A percentile compares a stretch with the other conserved stretches of the same genome.
Evolutionary conservation across 2,329 filamentous ascomycete genomes (phyloP).

Genomic region (Sclerotinia spermophila): DNA sequence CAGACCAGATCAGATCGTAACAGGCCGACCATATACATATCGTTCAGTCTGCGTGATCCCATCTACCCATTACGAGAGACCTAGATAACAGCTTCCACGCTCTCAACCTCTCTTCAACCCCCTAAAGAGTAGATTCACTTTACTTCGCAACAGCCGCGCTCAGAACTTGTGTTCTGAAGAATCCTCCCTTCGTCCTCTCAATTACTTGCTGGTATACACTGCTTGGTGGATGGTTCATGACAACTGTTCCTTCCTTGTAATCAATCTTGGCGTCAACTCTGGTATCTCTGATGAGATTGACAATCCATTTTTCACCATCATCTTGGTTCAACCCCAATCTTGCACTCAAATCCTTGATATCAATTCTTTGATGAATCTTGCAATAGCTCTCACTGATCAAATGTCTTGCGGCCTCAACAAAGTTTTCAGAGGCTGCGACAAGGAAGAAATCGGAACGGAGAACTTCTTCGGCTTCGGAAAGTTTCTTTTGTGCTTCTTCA

Average conservation of each 20-base stretch:
- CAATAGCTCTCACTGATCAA: conserved; percentile 98
- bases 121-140: conserved; percentile 10
- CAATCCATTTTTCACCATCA: conserved; percentile 99
- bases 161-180: conserved; percentile 96
- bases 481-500: conserved; percentile 88
- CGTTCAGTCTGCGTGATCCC: conserved; percentile 8
- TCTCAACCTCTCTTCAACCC: background rate
- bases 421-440: conserved; percentile 74
- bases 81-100: conserved; percentile 12
- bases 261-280: conserved; percentile 98
- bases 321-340: conserved; percentile 88
- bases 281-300: conserved; percentile 97
- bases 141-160: conserved; percentile 46
- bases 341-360: conserved; percentile 92
- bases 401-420: conserved; percentile 91
- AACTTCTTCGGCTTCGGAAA: conserved; percentile 84
- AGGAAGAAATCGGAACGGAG: conserved; percentile 96
- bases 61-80: conserved; percentile 13
- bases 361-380: conserved; percentile 98
- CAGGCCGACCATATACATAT: conserved; percentile 10
- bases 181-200: conserved; percentile 96
- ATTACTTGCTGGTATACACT: conserved; percentile 99
- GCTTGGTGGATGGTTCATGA: conserved; percentile 99
- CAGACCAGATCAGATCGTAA: conserved; percentile 15
- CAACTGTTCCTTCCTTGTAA: conserved; percentile 95